Base-by-base conservation (phyloP, 768 basidiomycete genomes). In the Amanita jacksonii region DNA sequence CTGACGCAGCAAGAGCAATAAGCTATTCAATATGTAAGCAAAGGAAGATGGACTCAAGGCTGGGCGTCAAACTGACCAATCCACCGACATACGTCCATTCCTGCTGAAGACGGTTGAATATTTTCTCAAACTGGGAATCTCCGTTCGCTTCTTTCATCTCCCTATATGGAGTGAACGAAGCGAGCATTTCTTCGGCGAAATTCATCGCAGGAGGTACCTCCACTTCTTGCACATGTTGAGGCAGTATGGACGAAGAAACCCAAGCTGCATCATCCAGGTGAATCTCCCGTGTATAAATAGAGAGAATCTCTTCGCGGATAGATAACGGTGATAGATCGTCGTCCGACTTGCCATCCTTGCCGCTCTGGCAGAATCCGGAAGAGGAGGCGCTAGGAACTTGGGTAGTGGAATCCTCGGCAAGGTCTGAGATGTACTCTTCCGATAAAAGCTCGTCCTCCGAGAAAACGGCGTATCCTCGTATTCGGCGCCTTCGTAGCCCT, bases 21-120 rank as follows among this genome's bases (percentile, higher is more conserved):
- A 84, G 67, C 77, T 81, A 44, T 12, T 32, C n/a, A 8, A 8
- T 33, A 9, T 25, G 10, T n/a, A 41, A 35, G 2, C 3, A 41
- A 41, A 1, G 28, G 10, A 19, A 40, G 19, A 4, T 34, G 16
- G 20, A 13, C 5, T 8, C 8, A 33, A 39, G n/a, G n/a, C n/a
- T n/a, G n/a, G n/a, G n/a, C n/a, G n/a, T n/a, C n/a, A n/a, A 18
- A 64, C 75, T 51, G 48, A 82, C 76, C 54, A 77, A 62, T 27
- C 72, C 78, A n/a, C 78, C 81, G 12, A 75, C 63, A 35, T 73
- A 78, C 4, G 71, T 73, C 83, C 83, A 85, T 51, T 85, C 83
- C 20, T 62, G 62, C 48, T 73, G 64, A 18, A 84, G 51, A 31
- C 74, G 58, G 2, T 46, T 48, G 37, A 77, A 65, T 2, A 81